A percentile compares a stretch with the other conserved stretches of the same genome.
Conservation (phyloP, 2,329 filamentous ascomycete species). For the Trichoderma hamatum region DNA sequence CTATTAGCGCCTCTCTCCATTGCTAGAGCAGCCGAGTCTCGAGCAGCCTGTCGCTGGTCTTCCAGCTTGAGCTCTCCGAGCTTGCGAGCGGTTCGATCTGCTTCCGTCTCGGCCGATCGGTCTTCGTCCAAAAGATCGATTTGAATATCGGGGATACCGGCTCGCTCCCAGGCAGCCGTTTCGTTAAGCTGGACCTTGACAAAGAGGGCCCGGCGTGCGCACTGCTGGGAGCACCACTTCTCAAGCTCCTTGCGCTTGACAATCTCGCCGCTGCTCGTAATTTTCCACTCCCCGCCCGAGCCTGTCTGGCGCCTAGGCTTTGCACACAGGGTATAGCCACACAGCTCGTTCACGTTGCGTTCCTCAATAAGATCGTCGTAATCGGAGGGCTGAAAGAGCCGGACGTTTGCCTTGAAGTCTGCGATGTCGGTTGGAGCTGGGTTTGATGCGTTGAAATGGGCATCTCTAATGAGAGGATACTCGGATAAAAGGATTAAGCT, state of each 20-base stretch:
- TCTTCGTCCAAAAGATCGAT: constrained; percentile 72
- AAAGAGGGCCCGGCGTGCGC: constrained; percentile 78
- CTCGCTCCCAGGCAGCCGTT: constrained; percentile 82
- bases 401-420: constrained; percentile 67
- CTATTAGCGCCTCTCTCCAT: constrained; percentile 51
- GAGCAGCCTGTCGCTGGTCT: constrained; percentile 45
- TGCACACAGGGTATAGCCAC: constrained; percentile 82
- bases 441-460: constrained; percentile 48
- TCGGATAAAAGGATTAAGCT: constrained; percentile 72
- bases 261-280: constrained; percentile 63
- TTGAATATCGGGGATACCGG: constrained; percentile 56
- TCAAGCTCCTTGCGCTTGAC: constrained; percentile 73
- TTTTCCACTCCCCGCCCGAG: constrained; percentile 66
- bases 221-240: constrained; percentile 83
- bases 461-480: constrained; percentile 47
- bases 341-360: constrained; percentile 79
- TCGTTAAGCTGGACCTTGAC: constrained; percentile 87
- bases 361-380: constrained; percentile 89
- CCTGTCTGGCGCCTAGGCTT: constrained; percentile 61
- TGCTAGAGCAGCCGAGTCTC: constrained; percentile 50
- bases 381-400: constrained; percentile 80
- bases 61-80: constrained; percentile 50
- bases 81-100: constrained; percentile 42
- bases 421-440: constrained; percentile 61
- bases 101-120: constrained; percentile 51